Evolutionary conservation across 495 filamentous ascomycete genomes (phyloP).

Genomic region (Penicillium desertorum): DNA sequence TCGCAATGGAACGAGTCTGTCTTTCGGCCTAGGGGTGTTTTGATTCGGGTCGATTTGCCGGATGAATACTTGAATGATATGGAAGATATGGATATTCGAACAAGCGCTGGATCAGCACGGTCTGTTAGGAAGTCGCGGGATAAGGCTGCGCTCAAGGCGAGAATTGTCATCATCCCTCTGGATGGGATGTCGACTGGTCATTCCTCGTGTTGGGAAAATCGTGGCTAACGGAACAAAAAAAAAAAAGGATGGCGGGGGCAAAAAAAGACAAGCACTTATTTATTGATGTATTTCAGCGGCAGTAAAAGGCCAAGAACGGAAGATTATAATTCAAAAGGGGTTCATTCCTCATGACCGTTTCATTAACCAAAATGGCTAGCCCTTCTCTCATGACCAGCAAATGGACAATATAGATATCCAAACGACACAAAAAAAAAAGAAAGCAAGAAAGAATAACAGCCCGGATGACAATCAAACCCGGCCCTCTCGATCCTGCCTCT

Average conservation of each 20-base stretch:
- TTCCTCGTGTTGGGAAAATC: not conserved
- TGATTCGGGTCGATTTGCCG: conserved; percentile 41
- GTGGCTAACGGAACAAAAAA: not conserved
- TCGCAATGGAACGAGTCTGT: conserved; percentile 36
- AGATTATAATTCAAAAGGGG: not conserved
- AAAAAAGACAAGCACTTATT: not conserved
- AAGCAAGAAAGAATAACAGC: not conserved
- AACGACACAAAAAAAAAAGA: not conserved
- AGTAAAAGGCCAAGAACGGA: not conserved
- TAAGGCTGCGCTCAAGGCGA: conserved; percentile 27
- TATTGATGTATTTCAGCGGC: not conserved
- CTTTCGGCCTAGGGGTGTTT: conserved; percentile 32
- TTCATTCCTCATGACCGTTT: not conserved
- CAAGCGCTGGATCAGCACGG: not conserved
- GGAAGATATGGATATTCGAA: conserved; percentile 27
- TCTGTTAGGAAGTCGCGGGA: conserved; percentile 12
- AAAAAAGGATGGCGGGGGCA: not conserved
- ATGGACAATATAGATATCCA: not conserved
- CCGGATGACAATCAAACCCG: conserved; percentile 1
- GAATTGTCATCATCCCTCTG: conserved; percentile 40
- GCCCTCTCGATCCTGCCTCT: conserved; percentile 5
- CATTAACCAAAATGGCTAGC: not conserved
- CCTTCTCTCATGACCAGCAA: not conserved
- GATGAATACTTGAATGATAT: conserved; percentile 31
- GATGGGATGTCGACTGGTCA: conserved; percentile 1